Percentiles rank a stretch among this genome's conserved stretches.
These are phyloP conservation scores for Ceratocystis diversiconidia DNA, from an alignment of 2,329 filamentous ascomycete genomes.

Conservation along the genomic window DNA sequence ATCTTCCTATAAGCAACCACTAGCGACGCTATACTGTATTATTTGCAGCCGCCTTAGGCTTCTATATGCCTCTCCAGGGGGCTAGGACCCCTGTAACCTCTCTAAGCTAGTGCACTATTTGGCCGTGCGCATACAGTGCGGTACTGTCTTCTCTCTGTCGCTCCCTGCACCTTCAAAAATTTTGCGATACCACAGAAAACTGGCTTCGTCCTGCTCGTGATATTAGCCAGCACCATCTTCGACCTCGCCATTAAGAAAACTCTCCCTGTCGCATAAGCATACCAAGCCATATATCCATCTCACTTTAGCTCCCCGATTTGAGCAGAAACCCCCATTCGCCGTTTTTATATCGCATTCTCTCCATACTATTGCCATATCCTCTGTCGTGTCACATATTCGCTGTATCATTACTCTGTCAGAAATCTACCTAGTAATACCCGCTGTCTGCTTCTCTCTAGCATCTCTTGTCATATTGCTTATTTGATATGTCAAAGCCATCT, in stretches of 20 bases:
- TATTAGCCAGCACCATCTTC: background rate
- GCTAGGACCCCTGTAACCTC: background rate
- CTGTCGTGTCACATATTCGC: background rate
- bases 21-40: background rate
- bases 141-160: background rate
- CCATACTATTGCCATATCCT: background rate
- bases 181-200: slow-evolving; percentile 12
- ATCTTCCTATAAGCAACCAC: background rate
- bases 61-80: background rate
- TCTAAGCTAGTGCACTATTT: background rate
- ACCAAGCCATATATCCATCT: background rate
- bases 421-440: background rate
- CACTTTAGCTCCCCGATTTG: no score
- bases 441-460: background rate
- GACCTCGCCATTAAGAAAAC: background rate
- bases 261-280: background rate
- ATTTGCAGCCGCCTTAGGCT: background rate
- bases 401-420: background rate
- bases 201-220: background rate
- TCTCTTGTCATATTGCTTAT: no score
- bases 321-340: no score
- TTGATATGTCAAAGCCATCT: slow-evolving; percentile 28
- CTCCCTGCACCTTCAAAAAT: slow-evolving; percentile 14
- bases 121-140: background rate
- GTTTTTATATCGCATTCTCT: background rate